Evolutionary conservation across 1,284 basidiomycete species (phyloP), one percentile per base, ranked within the genome.

Genomic region (Austroboletus novae-zelandiae): DNA sequence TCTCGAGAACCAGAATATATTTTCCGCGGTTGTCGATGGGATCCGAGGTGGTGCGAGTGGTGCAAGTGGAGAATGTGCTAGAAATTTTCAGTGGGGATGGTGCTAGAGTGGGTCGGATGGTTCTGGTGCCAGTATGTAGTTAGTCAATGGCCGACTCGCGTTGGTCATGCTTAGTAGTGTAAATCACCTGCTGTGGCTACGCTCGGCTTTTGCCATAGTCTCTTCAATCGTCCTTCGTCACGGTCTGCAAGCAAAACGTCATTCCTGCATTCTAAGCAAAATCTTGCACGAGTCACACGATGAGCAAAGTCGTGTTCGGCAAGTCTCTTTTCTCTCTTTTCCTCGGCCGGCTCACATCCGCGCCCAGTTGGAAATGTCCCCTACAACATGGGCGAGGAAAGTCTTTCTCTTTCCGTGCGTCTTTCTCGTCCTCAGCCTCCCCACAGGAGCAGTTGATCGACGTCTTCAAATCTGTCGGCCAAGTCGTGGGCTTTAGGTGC

Each of bases 401-500:
- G 75, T 70, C 1, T 45, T 45, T 39, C 44, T 25, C 36, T 27
- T 29, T 17, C 17, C 20, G 4, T 37, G 17, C 39, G 6, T 46
- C 27, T 29, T n/a, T 37, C 44, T 25, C 40, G 49, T 47, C 47
- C 54, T 61, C 39, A 65, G 2, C 23, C n/a, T 6, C 45, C 44
- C 39, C 20, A 44, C 56, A 84, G 83, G 89, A 91, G 29, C 84
- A 90, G 69, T 75, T 91, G 41, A 90, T 90, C 43, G 87, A 89
- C 44, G 85, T 90, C 5, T 94, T 94, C 76, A 89, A 88, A 65
- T 85, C 83, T 20, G 91, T 91, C 34, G 91, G 91, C 36, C 86
- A 90, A 61, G 91, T 94, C 44, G 77, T 91, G 54, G 90, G 89
- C n/a, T 91, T 93, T 68, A 83, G 89, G 90, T 91, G 51, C 1